These are phyloP conservation scores for Prototheca wickerhamii DNA, from an alignment of 163 green algal genomes.

Conservation along the genomic window DNA sequence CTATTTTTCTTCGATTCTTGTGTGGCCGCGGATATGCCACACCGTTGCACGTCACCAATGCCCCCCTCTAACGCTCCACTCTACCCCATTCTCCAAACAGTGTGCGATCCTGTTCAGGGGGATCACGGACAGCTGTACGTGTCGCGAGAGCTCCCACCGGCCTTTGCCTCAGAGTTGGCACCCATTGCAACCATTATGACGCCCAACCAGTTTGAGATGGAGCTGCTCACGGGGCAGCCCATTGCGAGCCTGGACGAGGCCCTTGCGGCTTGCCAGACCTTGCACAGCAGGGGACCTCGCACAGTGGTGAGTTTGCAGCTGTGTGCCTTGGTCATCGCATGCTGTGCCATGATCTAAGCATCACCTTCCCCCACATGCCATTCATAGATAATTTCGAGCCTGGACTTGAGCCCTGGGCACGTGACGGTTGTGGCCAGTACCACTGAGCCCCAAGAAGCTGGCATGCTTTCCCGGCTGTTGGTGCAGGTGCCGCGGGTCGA, in stretches of 20 bases:
- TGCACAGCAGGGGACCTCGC: constrained; percentile 53
- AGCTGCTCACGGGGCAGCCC: constrained; percentile 59
- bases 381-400: constrained; percentile 52
- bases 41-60: neutral
- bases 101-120: constrained; percentile 86
- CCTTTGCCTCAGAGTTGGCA: constrained; percentile 50
- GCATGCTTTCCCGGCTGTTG: constrained; percentile 25
- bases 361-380: neutral
- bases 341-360: neutral
- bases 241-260: constrained; percentile 48
- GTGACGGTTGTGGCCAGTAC: constrained; percentile 57
- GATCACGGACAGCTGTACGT: constrained; percentile 84
- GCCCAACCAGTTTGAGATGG: constrained; percentile 88
- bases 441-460: constrained; percentile 32
- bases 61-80: too few relatives aligned
- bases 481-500: constrained; percentile 50
- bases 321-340: neutral
- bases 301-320: constrained; percentile 74
- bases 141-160: constrained; percentile 46
- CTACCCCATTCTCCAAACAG: constrained; percentile 9
- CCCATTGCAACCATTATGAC: constrained; percentile 68
- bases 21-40: neutral
- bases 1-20: neutral
- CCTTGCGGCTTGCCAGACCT: constrained; percentile 37
- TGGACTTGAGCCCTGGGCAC: constrained; percentile 18